Conservation (phyloP, 1,284 basidiomycete species). For the Erythrobasidium hasegawianum region DNA sequence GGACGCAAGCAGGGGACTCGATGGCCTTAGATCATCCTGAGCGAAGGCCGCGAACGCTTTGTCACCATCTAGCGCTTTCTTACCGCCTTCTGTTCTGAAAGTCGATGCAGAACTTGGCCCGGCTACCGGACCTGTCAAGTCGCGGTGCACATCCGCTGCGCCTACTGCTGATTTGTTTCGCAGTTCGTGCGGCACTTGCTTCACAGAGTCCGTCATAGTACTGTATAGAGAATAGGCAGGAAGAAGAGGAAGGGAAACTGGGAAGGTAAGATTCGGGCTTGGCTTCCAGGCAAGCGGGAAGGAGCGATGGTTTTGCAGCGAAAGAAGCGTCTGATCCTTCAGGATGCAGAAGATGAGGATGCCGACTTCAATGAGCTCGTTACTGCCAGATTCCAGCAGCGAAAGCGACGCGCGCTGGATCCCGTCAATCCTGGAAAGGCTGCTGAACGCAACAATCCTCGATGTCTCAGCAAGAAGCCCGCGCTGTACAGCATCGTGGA, state of each 20-base stretch:
- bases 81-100: not conserved
- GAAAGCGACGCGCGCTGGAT: too few species aligned
- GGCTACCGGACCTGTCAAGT: slow-evolving; percentile 16
- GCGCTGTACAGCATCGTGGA: not conserved
- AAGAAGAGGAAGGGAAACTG: not conserved
- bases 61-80: not conserved
- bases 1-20: not conserved
- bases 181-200: slow-evolving; percentile 22
- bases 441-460: not conserved
- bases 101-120: slow-evolving; percentile 20
- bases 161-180: slow-evolving; percentile 5
- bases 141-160: slow-evolving; percentile 1
- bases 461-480: not conserved
- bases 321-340: not conserved
- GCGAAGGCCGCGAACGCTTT: not conserved
- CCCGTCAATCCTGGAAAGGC: too few species aligned
- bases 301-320: too few species aligned
- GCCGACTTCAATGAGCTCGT: too few species aligned
- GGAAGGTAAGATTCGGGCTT: too few species aligned
- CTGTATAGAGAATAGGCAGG: not conserved
- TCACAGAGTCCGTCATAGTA: slow-evolving; percentile 7
- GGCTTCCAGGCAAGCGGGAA: too few species aligned
- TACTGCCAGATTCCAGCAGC: too few species aligned
- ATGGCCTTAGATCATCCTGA: not conserved
- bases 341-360: not conserved